Percentiles rank a stretch among this genome's conserved stretches.
phyloP scores from a whole-genome alignment of 805 yeast species.

The Metschnikowia sp. region DNA sequence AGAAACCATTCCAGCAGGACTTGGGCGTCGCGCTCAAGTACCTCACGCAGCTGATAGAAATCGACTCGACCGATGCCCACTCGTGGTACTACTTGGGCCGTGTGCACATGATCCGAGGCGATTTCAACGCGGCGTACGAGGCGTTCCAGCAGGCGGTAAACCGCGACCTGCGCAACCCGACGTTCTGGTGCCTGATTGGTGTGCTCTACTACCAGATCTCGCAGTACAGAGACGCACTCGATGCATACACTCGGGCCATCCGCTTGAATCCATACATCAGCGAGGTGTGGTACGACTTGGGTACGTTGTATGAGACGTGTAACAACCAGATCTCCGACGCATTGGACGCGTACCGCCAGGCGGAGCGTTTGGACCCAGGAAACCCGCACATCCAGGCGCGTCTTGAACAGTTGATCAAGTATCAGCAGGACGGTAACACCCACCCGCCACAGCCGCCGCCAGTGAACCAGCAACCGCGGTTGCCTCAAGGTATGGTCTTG shows the following conservation, averaged over 20 bases:
- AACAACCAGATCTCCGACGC: slow-evolving; percentile 95
- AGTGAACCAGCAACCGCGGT: slow-evolving; percentile 55
- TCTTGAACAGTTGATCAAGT: slow-evolving; percentile 75
- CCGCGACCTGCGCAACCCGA: slow-evolving; percentile 93
- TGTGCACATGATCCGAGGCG: slow-evolving; percentile 94
- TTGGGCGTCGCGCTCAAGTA: slow-evolving; percentile 80
- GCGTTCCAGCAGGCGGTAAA: slow-evolving; percentile 99
- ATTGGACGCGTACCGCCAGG: slow-evolving; percentile 93
- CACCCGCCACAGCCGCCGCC: slow-evolving; percentile 70
- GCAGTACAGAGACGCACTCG: slow-evolving; percentile 94
- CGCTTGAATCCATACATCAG: slow-evolving; percentile 92
- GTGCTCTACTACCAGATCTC: slow-evolving; percentile 94
- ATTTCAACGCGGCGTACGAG: slow-evolving; percentile 94
- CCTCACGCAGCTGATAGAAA: slow-evolving; percentile 81
- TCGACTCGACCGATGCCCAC: slow-evolving; percentile 89
- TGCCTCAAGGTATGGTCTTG: slow-evolving; percentile 65
- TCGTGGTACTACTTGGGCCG: slow-evolving; percentile 97
- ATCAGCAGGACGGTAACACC: slow-evolving; percentile 65
- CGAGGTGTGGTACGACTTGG: slow-evolving; percentile 98
- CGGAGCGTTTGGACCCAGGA: slow-evolving; percentile 90
- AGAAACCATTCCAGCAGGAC: slow-evolving; percentile 58
- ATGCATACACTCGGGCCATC: slow-evolving; percentile 96
- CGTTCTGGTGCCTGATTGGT: slow-evolving; percentile 96
- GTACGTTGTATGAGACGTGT: slow-evolving; percentile 95
- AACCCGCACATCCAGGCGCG: slow-evolving; percentile 94